These are phyloP conservation scores for Monosporascus sp. DNA, from an alignment of 2,329 filamentous ascomycete species.

Conservation along the genomic window DNA sequence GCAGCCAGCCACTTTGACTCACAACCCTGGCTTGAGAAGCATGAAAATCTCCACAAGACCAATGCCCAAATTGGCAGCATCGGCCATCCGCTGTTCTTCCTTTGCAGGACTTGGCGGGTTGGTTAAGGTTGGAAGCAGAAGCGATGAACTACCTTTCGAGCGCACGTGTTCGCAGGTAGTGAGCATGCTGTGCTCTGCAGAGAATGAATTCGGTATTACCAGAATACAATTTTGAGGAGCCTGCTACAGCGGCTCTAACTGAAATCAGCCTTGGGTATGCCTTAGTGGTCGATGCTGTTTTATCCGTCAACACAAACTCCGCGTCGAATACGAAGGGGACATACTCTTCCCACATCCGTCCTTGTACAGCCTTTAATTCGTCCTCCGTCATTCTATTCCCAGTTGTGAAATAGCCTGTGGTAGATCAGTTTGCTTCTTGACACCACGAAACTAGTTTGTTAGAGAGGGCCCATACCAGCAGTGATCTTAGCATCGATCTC, in stretches of 20 bases:
- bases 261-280: slow-evolving; percentile 8
- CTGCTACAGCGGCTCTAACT: neutral
- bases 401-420: slow-evolving; percentile 69
- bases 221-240: neutral
- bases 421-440: slow-evolving; percentile 19
- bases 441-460: slow-evolving; percentile 4
- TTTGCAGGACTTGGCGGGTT: too few relatives aligned
- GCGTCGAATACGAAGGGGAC: slow-evolving; percentile 21
- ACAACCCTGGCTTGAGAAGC: too few relatives aligned
- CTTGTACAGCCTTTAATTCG: slow-evolving; percentile 79
- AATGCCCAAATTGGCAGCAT: too few relatives aligned
- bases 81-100: too few relatives aligned
- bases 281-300: slow-evolving; percentile 38
- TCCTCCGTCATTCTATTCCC: slow-evolving; percentile 85
- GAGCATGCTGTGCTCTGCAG: neutral
- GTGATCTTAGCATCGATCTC: slow-evolving; percentile 99
- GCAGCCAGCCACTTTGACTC: too few relatives aligned
- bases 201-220: neutral
- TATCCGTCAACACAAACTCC: slow-evolving; percentile 16
- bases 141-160: too few relatives aligned
- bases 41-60: too few relatives aligned
- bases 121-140: too few relatives aligned
- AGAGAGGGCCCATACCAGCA: slow-evolving; percentile 57
- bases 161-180: neutral
- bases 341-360: slow-evolving; percentile 85